phyloP scores from a whole-genome alignment of 139 green algal species.

The Cymbomonas tetramitiformis region DNA sequence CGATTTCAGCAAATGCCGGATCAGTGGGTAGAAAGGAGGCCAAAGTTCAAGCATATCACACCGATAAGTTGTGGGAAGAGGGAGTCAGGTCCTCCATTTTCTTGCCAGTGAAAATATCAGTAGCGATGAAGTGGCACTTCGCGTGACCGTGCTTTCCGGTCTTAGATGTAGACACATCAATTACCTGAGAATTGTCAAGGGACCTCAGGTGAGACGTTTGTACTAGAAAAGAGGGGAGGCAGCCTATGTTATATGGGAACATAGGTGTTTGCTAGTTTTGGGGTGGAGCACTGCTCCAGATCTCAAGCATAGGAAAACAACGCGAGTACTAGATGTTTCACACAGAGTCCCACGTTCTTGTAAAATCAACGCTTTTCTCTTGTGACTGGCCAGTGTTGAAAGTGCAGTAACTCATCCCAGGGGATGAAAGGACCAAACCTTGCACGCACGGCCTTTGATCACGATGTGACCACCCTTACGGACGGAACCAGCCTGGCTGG shows the following conservation, averaged over 20 bases:
- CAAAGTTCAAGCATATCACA: conserved; percentile 19
- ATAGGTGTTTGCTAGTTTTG: no score
- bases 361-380: background rate
- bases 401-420: background rate
- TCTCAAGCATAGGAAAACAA: no score
- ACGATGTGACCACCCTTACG: conserved; percentile 93
- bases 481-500: conserved; percentile 77
- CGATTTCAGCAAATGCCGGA: no score
- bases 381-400: background rate
- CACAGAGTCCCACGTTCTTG: no score
- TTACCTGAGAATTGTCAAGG: conserved; percentile 52
- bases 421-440: conserved; percentile 60
- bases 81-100: conserved; percentile 95
- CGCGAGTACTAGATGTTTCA: background rate
- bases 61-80: conserved; percentile 93
- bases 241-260: no score
- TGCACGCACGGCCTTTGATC: conserved; percentile 86
- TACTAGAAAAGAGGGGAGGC: conserved; percentile 8
- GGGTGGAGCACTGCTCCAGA: no score
- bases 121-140: conserved; percentile 93
- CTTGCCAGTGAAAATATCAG: conserved; percentile 97
- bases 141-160: conserved; percentile 99
- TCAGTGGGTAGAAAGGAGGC: background rate
- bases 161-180: conserved; percentile 98
- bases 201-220: background rate